phyloP scores from a whole-genome alignment of 495 filamentous ascomycete genomes.

The Glutinoglossum americanum region DNA sequence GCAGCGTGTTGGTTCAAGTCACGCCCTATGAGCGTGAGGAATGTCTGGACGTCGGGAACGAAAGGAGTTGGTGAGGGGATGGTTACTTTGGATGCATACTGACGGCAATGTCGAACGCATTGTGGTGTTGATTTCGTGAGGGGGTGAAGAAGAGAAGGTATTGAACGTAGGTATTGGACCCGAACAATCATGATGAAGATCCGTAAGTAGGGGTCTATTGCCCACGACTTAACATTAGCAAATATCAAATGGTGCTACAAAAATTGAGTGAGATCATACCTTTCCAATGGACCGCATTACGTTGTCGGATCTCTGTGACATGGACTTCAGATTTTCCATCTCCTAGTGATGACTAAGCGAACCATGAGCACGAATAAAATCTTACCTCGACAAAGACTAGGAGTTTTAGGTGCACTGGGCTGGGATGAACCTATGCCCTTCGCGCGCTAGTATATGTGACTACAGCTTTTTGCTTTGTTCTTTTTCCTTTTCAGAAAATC shows the following conservation, averaged over 20 bases:
- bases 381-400: not conserved
- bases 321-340: not conserved
- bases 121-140: not conserved
- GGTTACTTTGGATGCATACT: slow-evolving; percentile 16
- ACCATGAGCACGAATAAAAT: too few species aligned
- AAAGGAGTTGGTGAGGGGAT: slow-evolving; percentile 60
- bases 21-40: slow-evolving; percentile 83
- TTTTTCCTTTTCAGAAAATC: not conserved
- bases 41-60: slow-evolving; percentile 68
- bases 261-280: not conserved
- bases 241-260: not conserved
- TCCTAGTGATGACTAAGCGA: not conserved
- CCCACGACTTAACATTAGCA: not conserved
- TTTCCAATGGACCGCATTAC: not conserved
- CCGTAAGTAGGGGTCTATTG: not conserved
- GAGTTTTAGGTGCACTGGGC: too few species aligned
- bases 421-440: too few species aligned
- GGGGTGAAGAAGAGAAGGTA: not conserved
- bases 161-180: not conserved
- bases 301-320: not conserved
- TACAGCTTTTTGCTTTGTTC: not conserved
- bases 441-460: not conserved
- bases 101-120: slow-evolving; percentile 6
- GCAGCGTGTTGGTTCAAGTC: slow-evolving; percentile 53
- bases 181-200: slow-evolving; percentile 3